Evolutionary conservation across 2,329 filamentous ascomycete genomes (phyloP), one percentile per base, ranked within the genome.

Genomic region (Penicillium olsonii): DNA sequence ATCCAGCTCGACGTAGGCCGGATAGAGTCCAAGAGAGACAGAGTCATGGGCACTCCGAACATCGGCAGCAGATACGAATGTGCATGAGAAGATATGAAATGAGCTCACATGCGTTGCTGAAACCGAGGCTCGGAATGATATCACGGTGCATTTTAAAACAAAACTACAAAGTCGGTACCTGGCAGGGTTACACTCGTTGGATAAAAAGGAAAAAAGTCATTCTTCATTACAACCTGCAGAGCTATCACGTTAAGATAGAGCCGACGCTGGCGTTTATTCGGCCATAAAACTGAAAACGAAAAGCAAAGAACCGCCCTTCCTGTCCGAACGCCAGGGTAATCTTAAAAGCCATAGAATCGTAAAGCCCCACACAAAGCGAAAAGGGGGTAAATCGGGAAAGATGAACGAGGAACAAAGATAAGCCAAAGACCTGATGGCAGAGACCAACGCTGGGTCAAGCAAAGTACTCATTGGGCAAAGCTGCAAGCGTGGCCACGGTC

Each of bases 391-490:
- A 35, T 50, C 29, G 35, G 39, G 38, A 45, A 29, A 40, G 11
- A 34, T 26, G 27, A 39, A 24, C 22, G 22, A 29, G 24, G 15
- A 3, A 10, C 12, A 20, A 15, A 17, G 17, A 33, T 34, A 10
- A 35, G 17, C 26, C 18, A 45, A 38, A n/a, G 2, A 15, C 7
- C n/a, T 19, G 24, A 15, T 11, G 6, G 18, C 19, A 26, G 38
- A 4, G 22, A 24, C 22, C 22, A 24, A 5, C 26, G 4, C 5
- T n/a, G 26, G 14, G 31, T 57, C 59, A 74, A 33, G 63, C 56
- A 56, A 76, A 76, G 55, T 68, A 76, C 43, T 75, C 71, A 5
- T 68, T 61, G 8, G 74, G 74, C 12, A 77, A 63, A 19, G 72
- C 64, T 11, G 72, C 71, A 37, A 77, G 62, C 15, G 68, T 59